phyloP scores from a whole-genome alignment of 441 rosid species.

The Lepidium campestre region DNA sequence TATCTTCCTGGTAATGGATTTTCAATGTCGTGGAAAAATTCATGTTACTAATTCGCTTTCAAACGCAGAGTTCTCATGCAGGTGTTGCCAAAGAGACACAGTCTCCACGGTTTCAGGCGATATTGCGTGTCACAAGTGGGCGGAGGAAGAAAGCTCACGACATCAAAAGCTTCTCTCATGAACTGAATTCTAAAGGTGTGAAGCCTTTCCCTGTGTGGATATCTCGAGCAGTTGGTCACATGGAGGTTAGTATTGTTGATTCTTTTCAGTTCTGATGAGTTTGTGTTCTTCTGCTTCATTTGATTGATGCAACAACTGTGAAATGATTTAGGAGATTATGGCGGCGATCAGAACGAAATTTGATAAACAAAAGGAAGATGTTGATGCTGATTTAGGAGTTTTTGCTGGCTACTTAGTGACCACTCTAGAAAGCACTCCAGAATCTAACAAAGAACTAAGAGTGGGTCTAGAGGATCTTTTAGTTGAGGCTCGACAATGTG shows the following conservation, averaged over 20 bases:
- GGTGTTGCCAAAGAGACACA: slow-evolving; percentile 78
- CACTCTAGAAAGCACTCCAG: slow-evolving; percentile 63
- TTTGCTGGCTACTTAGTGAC: slow-evolving; percentile 91
- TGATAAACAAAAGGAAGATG: slow-evolving; percentile 88
- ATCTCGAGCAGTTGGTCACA: slow-evolving; percentile 82
- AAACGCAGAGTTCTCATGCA: slow-evolving; percentile 51
- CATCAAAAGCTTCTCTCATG: slow-evolving; percentile 94
- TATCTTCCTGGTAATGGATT: neutral
- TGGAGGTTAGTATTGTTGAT: slow-evolving; percentile 58
- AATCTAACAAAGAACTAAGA: slow-evolving; percentile 69
- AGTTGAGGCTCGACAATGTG: slow-evolving; percentile 69
- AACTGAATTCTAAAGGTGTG: slow-evolving; percentile 98
- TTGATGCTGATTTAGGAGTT: slow-evolving; percentile 80
- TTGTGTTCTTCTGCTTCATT: neutral
- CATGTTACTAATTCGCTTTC: neutral
- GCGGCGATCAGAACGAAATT: slow-evolving; percentile 78
- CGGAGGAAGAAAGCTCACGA: slow-evolving; percentile 75
- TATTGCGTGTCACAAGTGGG: slow-evolving; percentile 80
- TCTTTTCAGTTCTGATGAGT: neutral
- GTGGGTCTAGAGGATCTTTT: slow-evolving; percentile 80
- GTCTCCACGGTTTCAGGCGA: slow-evolving; percentile 88
- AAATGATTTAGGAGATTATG: slow-evolving; percentile 63
- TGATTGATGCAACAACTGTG: neutral
- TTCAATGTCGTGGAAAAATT: neutral
- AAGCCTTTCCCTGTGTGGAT: slow-evolving; percentile 88